Percentiles rank a stretch among this genome's conserved stretches.
phyloP scores from a whole-genome alignment of 169 alveolate species.

The Cryptosporidium andersoni region DNA sequence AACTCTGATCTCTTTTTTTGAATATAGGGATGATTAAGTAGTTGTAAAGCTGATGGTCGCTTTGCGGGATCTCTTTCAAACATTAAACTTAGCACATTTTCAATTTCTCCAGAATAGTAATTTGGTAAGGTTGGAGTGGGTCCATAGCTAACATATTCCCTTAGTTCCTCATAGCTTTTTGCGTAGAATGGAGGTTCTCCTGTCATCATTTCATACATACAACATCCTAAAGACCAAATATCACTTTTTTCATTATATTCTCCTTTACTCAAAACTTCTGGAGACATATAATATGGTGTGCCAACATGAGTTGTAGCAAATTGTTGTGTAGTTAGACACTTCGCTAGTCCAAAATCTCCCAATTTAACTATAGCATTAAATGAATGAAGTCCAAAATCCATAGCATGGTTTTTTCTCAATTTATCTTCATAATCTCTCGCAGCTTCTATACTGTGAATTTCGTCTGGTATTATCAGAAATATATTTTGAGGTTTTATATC shows the following conservation, averaged over 20 bases:
- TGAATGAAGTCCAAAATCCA: too few relatives aligned
- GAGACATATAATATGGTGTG: constrained; percentile 97
- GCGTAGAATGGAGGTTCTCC: constrained; percentile 94
- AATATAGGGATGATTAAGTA: constrained; percentile 16
- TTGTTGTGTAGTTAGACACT: constrained; percentile 87
- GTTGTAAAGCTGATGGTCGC: constrained; percentile 82
- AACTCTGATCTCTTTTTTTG: constrained; percentile 1
- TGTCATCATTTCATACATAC: constrained; percentile 89
- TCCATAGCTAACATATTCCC: constrained; percentile 80
- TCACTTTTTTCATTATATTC: constrained; percentile 94
- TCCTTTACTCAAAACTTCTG: constrained; percentile 91
- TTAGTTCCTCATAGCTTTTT: constrained; percentile 79
- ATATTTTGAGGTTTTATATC: constrained; percentile 96
- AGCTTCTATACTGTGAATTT: not conserved
- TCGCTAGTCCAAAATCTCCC: constrained; percentile 96
- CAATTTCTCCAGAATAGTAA: constrained; percentile 78
- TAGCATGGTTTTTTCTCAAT: constrained; percentile 25
- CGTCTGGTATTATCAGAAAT: constrained; percentile 82
- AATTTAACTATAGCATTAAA: constrained; percentile 85
- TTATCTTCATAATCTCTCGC: constrained; percentile 65
- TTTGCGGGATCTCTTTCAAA: constrained; percentile 76
- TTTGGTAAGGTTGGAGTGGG: constrained; percentile 78
- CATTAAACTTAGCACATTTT: constrained; percentile 76
- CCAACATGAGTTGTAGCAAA: constrained; percentile 94
- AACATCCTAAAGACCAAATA: constrained; percentile 93